These are phyloP conservation scores for Ochetophila trinervis DNA, from an alignment of 306 rosid genomes.

Conservation along the genomic window DNA sequence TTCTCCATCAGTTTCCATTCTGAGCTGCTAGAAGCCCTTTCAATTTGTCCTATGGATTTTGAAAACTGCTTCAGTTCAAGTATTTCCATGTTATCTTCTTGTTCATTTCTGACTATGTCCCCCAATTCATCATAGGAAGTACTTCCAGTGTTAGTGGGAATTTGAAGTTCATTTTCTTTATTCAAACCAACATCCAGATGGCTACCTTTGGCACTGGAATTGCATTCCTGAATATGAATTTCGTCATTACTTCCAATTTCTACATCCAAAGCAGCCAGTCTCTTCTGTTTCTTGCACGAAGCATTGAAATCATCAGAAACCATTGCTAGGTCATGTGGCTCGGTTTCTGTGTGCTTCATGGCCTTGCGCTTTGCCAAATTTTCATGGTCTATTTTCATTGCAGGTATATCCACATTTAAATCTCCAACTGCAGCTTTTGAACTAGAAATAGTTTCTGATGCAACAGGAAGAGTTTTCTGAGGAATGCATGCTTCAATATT, in stretches of 20 bases:
- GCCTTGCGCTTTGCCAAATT: slow-evolving; percentile 54
- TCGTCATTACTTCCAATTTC: slow-evolving; percentile 37
- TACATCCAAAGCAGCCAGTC: slow-evolving; percentile 41
- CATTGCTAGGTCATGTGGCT: slow-evolving; percentile 27
- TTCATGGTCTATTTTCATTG: slow-evolving; percentile 24
- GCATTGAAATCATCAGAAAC: slow-evolving; percentile 41
- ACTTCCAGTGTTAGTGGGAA: slow-evolving; percentile 32
- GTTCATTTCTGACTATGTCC: slow-evolving; percentile 32
- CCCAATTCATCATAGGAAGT: slow-evolving; percentile 37
- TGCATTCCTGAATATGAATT: slow-evolving; percentile 31
- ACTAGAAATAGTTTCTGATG: slow-evolving; percentile 33
- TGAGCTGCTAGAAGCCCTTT: slow-evolving; percentile 35
- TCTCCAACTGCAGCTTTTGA: slow-evolving; percentile 24
- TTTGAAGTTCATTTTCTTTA: slow-evolving; percentile 31
- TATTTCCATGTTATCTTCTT: slow-evolving; percentile 33
- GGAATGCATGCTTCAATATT: slow-evolving; percentile 30
- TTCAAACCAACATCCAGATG: slow-evolving; percentile 21
- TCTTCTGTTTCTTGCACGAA: slow-evolving; percentile 63
- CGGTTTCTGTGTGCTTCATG: slow-evolving; percentile 32
- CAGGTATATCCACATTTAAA: slow-evolving; percentile 43
- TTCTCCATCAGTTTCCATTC: slow-evolving; percentile 89
- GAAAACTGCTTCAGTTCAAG: slow-evolving; percentile 37
- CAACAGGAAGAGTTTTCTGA: slow-evolving; percentile 20
- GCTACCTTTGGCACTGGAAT: slow-evolving; percentile 19
- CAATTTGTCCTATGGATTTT: slow-evolving; percentile 33